Percentiles rank a stretch among this genome's conserved stretches.
Evolutionary conservation across 1,139 yeast species (phyloP).

Genomic region (Saccharomyces pastorianus): DNA sequence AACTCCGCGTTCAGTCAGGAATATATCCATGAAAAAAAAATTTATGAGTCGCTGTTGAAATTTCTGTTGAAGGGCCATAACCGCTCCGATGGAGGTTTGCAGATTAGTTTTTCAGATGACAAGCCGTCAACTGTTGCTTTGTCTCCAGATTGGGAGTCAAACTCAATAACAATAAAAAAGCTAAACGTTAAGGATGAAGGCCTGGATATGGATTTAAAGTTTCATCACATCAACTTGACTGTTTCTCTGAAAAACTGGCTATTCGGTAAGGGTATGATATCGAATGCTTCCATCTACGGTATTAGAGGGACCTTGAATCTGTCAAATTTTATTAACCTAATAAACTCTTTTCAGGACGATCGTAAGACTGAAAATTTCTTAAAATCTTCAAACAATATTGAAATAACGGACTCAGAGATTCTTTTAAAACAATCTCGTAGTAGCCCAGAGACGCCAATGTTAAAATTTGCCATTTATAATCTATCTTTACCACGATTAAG

Average conservation of each 20-base stretch:
- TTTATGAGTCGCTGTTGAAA: conserved; percentile 29
- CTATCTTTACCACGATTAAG: conserved; percentile 57
- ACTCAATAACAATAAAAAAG: conserved; percentile 45
- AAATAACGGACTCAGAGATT: conserved; percentile 1
- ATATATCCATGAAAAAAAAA: conserved; percentile 30
- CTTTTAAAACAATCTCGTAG: conserved; percentile 31
- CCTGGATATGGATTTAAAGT: conserved; percentile 31
- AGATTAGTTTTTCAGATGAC: neutral
- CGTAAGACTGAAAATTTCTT: neutral
- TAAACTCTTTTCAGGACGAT: conserved; percentile 22
- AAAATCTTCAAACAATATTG: neutral
- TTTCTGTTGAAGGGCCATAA: conserved; percentile 30
- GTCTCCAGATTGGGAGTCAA: conserved; percentile 45
- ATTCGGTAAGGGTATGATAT: conserved; percentile 56
- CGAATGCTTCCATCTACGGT: conserved; percentile 56
- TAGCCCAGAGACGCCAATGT: conserved; percentile 33
- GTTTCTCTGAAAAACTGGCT: conserved; percentile 64
- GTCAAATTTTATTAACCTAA: conserved; percentile 22
- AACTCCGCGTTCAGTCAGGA: conserved; percentile 37
- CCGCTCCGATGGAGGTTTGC: neutral
- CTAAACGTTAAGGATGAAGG: conserved; percentile 37
- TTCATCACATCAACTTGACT: conserved; percentile 50
- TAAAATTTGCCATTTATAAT: conserved; percentile 45
- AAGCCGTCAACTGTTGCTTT: conserved; percentile 30
- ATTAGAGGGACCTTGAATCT: conserved; percentile 39